Evolutionary conservation across 148 eudicot species (phyloP).

Genomic region (Nepenthes mirabilis): DNA sequence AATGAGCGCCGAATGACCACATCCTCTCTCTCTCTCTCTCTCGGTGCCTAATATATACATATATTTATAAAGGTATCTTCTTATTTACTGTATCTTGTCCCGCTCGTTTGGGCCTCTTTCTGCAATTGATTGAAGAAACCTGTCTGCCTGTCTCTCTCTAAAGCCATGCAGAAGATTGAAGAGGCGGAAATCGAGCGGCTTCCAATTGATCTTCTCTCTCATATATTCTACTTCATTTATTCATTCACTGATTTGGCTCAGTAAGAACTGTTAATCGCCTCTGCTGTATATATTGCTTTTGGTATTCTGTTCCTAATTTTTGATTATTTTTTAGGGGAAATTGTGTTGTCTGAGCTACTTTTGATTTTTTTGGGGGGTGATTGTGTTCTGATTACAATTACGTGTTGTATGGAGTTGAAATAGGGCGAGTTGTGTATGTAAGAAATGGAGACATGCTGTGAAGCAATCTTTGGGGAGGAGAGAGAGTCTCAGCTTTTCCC

Average conservation of each 20-base stretch:
- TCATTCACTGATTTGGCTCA: slow-evolving; percentile 84
- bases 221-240: slow-evolving; percentile 47
- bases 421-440: slow-evolving; percentile 75
- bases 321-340: not conserved
- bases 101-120: too few species aligned
- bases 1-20: too few species aligned
- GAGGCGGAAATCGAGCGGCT: slow-evolving; percentile 61
- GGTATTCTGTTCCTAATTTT: not conserved
- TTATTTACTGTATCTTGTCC: too few species aligned
- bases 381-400: not conserved
- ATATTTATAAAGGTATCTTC: too few species aligned
- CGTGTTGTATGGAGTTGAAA: not conserved
- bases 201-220: slow-evolving; percentile 68
- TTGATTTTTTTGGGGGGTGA: not conserved
- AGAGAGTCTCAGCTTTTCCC: slow-evolving; percentile 64
- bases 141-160: too few species aligned
- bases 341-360: not conserved
- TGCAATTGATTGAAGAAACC: too few species aligned
- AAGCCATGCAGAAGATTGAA: not conserved
- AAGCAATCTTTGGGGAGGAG: slow-evolving; percentile 66
- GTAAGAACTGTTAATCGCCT: slow-evolving; percentile 18
- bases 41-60: too few species aligned
- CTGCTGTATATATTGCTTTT: not conserved
- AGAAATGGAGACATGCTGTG: slow-evolving; percentile 84
- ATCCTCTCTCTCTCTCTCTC: too few species aligned